Evolutionary conservation across 2,329 filamentous ascomycete species (phyloP).

Genomic region (Colletotrichum sp.): DNA sequence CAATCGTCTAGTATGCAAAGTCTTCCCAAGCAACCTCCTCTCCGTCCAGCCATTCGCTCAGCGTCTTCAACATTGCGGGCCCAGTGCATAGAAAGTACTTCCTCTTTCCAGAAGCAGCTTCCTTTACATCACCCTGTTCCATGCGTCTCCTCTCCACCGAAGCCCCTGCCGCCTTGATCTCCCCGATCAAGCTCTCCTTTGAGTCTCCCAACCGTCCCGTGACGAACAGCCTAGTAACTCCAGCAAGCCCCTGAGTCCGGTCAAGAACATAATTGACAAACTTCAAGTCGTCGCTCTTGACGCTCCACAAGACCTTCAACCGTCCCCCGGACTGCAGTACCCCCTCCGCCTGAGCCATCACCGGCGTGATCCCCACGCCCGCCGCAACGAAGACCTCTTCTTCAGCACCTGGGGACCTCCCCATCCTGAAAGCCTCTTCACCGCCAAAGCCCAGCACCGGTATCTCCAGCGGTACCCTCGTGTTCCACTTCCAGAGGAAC

Average conservation of each 20-base stretch:
- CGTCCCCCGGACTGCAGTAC: constrained; percentile 41
- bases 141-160: constrained; percentile 43
- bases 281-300: constrained; percentile 64
- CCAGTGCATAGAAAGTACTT: constrained; percentile 59
- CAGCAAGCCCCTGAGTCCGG: constrained; percentile 54
- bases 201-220: constrained; percentile 50
- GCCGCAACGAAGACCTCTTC: constrained; percentile 70
- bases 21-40: constrained; percentile 63
- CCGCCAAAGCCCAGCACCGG: constrained; percentile 78
- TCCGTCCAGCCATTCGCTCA: constrained; percentile 58
- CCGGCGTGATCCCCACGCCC: constrained; percentile 83
- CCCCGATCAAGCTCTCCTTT: constrained; percentile 37
- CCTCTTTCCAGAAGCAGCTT: constrained; percentile 38
- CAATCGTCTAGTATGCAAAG: constrained; percentile 58
- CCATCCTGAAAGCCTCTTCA: constrained; percentile 43
- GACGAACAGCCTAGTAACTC: constrained; percentile 65
- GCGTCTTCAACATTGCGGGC: constrained; percentile 40
- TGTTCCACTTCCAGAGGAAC: constrained; percentile 65
- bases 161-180: constrained; percentile 38
- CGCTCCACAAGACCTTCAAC: constrained; percentile 71
- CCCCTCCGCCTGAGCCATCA: constrained; percentile 69
- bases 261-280: constrained; percentile 66
- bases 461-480: constrained; percentile 61
- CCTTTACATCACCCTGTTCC: constrained; percentile 41
- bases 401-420: constrained; percentile 12